Percentiles rank a stretch among this genome's conserved stretches.
phyloP scores from a whole-genome alignment of 2,329 filamentous ascomycete genomes.

The Colletotrichum sp. region DNA sequence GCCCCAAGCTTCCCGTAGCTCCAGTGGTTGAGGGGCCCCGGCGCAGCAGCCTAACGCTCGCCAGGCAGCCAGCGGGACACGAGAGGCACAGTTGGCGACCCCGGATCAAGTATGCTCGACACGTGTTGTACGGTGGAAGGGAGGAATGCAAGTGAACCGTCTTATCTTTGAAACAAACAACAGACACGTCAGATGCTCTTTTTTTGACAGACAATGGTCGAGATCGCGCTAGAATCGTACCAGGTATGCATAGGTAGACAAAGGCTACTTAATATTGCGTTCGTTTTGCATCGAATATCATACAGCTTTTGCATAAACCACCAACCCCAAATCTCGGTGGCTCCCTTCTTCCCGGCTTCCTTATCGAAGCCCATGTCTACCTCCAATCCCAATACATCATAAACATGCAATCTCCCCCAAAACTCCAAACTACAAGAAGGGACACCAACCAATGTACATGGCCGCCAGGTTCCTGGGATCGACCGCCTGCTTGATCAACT shows the following conservation, averaged over 20 bases:
- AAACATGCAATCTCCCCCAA: neutral
- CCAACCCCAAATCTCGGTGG: neutral
- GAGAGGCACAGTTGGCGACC: neutral
- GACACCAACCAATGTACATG: slow-evolving; percentile 97
- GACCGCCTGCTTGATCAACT: slow-evolving; percentile 86
- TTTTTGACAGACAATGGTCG: neutral
- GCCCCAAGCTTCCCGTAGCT: neutral
- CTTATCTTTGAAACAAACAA: neutral
- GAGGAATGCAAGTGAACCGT: neutral
- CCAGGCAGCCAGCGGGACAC: neutral
- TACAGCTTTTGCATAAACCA: neutral
- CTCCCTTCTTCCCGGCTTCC: neutral
- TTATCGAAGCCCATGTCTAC: neutral
- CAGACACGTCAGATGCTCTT: neutral
- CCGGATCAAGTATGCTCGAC: neutral
- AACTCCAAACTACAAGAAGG: slow-evolving; percentile 53
- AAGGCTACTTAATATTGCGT: neutral
- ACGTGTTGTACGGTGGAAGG: neutral
- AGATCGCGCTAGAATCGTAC: neutral
- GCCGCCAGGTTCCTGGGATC: slow-evolving; percentile 79
- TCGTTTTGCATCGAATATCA: neutral
- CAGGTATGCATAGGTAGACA: neutral
- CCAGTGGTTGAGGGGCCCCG: neutral
- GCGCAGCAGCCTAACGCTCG: neutral
- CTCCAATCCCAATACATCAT: neutral